These are phyloP conservation scores for Mycena maculata DNA, from an alignment of 768 basidiomycete species.

Conservation along the genomic window DNA sequence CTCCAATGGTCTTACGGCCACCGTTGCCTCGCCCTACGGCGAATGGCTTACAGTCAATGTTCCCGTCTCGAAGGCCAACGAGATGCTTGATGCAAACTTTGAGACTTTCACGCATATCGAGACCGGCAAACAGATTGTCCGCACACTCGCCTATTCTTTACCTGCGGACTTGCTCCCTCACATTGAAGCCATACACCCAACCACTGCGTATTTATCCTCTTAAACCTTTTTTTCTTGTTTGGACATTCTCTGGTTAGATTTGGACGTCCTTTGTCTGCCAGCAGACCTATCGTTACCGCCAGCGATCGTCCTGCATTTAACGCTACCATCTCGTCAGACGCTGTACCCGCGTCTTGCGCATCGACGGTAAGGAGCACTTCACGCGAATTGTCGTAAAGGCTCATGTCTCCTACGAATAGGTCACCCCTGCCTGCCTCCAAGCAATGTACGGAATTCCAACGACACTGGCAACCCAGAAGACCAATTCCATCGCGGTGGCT, in stretches of 20 bases:
- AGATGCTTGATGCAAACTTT: constrained; percentile 63
- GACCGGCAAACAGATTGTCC: constrained; percentile 53
- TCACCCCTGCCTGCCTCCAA: constrained; percentile 42
- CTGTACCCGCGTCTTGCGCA: constrained; percentile 39
- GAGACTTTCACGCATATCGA: constrained; percentile 54
- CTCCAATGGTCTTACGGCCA: constrained; percentile 53
- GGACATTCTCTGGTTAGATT: constrained; percentile 12
- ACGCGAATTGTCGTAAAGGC: not conserved
- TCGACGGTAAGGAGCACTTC: constrained; percentile 21
- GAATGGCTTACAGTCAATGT: constrained; percentile 62
- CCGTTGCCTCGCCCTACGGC: constrained; percentile 55
- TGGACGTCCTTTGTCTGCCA: constrained; percentile 23
- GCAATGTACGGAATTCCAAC: constrained; percentile 44
- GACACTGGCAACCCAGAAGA: constrained; percentile 35
- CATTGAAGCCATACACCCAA: constrained; percentile 62
- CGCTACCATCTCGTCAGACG: constrained; percentile 19
- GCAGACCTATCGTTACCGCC: constrained; percentile 25
- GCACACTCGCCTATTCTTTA: constrained; percentile 61
- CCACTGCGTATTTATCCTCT: constrained; percentile 44
- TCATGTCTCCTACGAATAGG: not conserved
- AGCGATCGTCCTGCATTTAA: constrained; percentile 26
- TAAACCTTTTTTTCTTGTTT: constrained; percentile 35
- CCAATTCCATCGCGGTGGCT: constrained; percentile 38
- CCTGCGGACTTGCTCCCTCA: constrained; percentile 57
- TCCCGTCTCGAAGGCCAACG: constrained; percentile 58